Conservation (phyloP, 257 asterid species). For the Solanum chilense region DNA sequence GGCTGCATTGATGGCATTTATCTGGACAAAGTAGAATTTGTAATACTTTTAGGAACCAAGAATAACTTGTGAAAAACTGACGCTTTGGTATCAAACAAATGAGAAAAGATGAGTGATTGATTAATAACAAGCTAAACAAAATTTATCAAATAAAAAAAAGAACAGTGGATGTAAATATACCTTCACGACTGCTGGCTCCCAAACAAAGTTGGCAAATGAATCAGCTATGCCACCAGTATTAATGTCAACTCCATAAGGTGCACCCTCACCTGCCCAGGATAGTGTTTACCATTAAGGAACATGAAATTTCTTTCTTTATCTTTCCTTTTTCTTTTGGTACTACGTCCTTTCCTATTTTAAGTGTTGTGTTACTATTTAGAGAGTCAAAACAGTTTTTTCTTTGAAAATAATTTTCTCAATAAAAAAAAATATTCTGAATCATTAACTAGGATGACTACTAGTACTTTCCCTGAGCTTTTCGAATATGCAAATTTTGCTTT, state of each 20-base stretch:
- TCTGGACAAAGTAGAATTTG: conserved; percentile 17
- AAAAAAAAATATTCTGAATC: not conserved
- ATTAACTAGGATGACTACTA: not conserved
- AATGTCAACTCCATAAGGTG: conserved; percentile 48
- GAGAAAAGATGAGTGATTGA: not conserved
- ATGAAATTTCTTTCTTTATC: not conserved
- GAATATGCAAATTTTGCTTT: not conserved
- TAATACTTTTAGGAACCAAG: not conserved
- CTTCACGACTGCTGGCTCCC: conserved; percentile 93
- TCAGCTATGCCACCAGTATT: conserved; percentile 56
- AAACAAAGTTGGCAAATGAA: conserved; percentile 69
- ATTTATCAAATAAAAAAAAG: not conserved
- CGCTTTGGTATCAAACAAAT: not conserved
- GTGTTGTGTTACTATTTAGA: not conserved
- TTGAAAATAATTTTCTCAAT: not conserved
- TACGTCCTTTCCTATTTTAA: not conserved
- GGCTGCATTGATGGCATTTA: conserved; percentile 87
- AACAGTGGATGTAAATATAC: conserved; percentile 11
- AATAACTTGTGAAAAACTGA: not conserved
- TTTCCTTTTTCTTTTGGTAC: not conserved
- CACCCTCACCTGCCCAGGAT: conserved; percentile 38
- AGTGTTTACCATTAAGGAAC: not conserved
- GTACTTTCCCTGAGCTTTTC: not conserved
- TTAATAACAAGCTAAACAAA: not conserved
- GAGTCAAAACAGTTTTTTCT: not conserved